Percentiles rank a stretch among this genome's conserved stretches.
Evolutionary conservation across 495 filamentous ascomycete species (phyloP).

Genomic region (Gamarada debralockiae): DNA sequence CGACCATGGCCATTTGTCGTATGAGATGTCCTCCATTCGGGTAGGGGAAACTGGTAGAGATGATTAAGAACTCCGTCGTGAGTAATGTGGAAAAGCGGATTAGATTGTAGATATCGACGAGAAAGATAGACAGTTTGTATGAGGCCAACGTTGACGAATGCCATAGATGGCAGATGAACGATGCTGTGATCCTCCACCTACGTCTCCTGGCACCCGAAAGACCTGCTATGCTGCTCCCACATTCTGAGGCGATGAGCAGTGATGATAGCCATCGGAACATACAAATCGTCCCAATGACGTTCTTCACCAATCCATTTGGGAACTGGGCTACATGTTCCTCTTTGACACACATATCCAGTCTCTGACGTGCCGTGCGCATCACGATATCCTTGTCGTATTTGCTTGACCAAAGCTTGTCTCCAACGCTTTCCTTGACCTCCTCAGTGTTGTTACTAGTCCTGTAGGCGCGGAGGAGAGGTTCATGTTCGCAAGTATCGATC

Average conservation of each 20-base stretch:
- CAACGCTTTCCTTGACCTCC: too few species aligned
- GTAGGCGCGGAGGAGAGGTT: constrained; percentile 12
- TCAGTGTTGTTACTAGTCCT: neutral
- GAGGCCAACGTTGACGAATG: neutral
- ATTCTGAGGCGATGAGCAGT: neutral
- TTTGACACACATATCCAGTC: constrained; percentile 4
- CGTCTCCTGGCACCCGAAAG: too few species aligned
- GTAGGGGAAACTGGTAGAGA: too few species aligned
- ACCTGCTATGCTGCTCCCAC: neutral
- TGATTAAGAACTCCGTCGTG: too few species aligned
- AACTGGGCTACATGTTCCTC: neutral
- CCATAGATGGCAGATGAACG: too few species aligned
- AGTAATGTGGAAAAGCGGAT: too few species aligned
- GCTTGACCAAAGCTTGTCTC: neutral
- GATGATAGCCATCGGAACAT: neutral
- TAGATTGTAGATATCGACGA: too few species aligned
- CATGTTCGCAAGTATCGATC: neutral
- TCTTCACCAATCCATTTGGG: too few species aligned
- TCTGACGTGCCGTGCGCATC: constrained; percentile 9
- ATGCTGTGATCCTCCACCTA: too few species aligned
- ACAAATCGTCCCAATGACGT: neutral
- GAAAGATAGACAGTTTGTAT: too few species aligned
- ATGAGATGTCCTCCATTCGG: too few species aligned
- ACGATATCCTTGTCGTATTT: neutral
- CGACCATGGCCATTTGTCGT: too few species aligned